phyloP scores from a whole-genome alignment of 2,329 filamentous ascomycete species.

The Fusarium sp. region DNA sequence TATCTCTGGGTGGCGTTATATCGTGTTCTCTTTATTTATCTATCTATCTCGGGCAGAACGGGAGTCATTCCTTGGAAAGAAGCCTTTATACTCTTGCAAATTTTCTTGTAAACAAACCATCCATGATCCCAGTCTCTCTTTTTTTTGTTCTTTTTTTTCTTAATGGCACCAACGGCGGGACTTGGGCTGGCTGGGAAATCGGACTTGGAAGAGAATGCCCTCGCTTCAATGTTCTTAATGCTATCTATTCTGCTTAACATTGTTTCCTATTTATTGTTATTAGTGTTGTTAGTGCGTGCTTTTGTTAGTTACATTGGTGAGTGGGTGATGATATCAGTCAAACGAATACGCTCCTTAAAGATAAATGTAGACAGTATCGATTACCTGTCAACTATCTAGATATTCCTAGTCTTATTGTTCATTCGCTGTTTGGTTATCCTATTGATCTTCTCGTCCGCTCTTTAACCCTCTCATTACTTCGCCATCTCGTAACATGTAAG shows the following conservation, averaged over 20 bases:
- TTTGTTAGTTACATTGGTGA: neutral
- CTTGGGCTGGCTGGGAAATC: conserved; percentile 6
- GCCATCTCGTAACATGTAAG: neutral
- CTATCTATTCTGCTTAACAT: conserved; percentile 6
- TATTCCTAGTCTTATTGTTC: neutral
- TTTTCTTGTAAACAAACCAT: conserved; percentile 29
- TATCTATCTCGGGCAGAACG: conserved; percentile 28
- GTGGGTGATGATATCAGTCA: neutral
- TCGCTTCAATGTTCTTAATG: conserved; percentile 22
- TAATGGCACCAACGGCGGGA: conserved; percentile 37
- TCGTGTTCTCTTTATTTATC: neutral
- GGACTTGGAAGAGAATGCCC: conserved; percentile 13
- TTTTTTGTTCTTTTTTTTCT: conserved; percentile 14
- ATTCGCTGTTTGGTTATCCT: neutral
- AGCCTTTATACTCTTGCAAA: conserved; percentile 26
- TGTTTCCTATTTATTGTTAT: neutral
- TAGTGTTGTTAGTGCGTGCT: neutral
- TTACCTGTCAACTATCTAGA: neutral
- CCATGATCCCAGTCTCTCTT: conserved; percentile 12
- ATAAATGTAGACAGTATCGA: neutral
- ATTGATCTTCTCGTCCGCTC: neutral
- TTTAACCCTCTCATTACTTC: neutral
- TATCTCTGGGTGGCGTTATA: conserved; percentile 34
- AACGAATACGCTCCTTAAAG: neutral
- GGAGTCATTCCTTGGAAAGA: conserved; percentile 40